Base-by-base conservation (phyloP, 805 yeast genomes). In the Myxozyma monticola region DNA sequence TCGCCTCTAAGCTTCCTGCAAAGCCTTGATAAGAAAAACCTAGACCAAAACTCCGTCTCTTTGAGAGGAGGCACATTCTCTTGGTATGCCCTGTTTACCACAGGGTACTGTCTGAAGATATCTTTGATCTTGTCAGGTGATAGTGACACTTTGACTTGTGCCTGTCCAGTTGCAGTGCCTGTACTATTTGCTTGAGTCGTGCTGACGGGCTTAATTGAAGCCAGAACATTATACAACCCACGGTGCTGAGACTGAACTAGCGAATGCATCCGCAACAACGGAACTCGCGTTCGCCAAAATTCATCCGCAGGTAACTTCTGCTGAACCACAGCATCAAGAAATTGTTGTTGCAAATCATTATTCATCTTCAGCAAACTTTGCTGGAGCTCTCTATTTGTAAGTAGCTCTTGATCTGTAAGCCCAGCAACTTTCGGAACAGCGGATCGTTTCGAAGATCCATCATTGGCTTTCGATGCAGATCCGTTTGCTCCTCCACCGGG, bases 1-100 rank as follows among this genome's bases (percentile, higher is more conserved):
- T 93, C 98, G 51, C 99, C 99, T 65, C 96, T 77, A 29, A 93
- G 72, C 61, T 89, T 80, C 59, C 96, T 76, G 63, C 90, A 93
- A 53, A 93, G 71, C 61, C 88, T 85, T 0, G 97, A 89, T 62
- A 88, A 83, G 74, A 93, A 93, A 63, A 93, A 93, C 55, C 97
- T 73, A 9, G 96, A 88, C 99, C 99, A 93, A 62, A 93, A 93
- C 63, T 86, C 96, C 36, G 91, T 90, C 65, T 93, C 98, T 41
- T 80, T 77, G 45, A 93, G 75, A 54, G 84, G 83, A 0, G 98
- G 99, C 3, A 93, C 99, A 50, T 83, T 83, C 47, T 93, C 99
- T 51, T 80, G 83, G 63, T 86, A 93, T 0, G 98, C 98, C 56
- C 79, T 80, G 53, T 87, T 80, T 22, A 93, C 95, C 33, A 90